Evolutionary conservation across 352 stramenopile genomes (phyloP).

Genomic region (Globisporangium nagaii): DNA sequence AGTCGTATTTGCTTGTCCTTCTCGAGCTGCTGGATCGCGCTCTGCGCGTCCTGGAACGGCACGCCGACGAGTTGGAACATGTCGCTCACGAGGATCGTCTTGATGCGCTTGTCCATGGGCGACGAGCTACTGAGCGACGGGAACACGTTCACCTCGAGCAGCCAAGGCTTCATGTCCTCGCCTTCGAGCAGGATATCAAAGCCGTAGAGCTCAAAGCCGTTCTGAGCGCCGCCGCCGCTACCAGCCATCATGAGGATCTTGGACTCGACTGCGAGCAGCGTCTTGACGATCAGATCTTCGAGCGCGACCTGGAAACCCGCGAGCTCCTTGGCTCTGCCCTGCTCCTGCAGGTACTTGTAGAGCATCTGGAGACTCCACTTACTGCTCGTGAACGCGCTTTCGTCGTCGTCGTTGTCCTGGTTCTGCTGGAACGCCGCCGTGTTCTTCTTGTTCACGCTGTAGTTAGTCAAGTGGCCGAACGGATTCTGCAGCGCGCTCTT

Average conservation of each 20-base stretch:
- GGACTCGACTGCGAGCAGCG: constrained; percentile 79
- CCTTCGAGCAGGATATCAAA: constrained; percentile 86
- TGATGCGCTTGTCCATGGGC: constrained; percentile 86
- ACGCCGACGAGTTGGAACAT: constrained; percentile 77
- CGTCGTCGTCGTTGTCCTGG: constrained; percentile 41
- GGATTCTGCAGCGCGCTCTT: constrained; percentile 67
- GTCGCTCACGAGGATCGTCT: constrained; percentile 85
- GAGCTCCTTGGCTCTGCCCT: constrained; percentile 36
- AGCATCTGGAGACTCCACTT: constrained; percentile 81
- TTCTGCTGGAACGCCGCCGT: constrained; percentile 63
- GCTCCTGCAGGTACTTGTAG: constrained; percentile 37
- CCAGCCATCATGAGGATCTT: constrained; percentile 47
- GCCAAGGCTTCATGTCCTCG: constrained; percentile 61
- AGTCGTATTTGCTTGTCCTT: constrained; percentile 45
- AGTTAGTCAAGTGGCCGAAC: constrained; percentile 91
- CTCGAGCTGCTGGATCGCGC: constrained; percentile 27
- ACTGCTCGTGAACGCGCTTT: constrained; percentile 39
- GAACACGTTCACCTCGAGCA: constrained; percentile 91
- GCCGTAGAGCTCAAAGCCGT: constrained; percentile 86
- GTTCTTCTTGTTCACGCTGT: constrained; percentile 91
- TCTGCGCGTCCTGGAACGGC: constrained; percentile 37
- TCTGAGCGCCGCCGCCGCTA: constrained; percentile 10
- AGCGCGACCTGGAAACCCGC: constrained; percentile 35
- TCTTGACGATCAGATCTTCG: constrained; percentile 86
- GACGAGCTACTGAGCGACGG: constrained; percentile 83